Conservation (phyloP, 2,329 filamentous ascomycete species). For the Teratosphaeria viscida region DNA sequence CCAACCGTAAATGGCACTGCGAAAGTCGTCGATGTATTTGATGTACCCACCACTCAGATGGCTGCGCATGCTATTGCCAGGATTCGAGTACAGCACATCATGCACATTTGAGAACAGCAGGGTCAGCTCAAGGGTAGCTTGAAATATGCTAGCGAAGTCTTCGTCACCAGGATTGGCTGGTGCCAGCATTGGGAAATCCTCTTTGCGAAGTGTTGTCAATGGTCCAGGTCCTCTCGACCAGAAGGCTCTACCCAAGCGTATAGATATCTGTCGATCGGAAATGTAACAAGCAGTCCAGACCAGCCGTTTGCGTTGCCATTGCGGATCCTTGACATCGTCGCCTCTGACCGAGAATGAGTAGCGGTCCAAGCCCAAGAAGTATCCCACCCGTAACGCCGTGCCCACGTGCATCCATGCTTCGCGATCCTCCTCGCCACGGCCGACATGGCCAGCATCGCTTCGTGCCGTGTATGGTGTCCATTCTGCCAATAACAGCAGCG, state of each 20-base stretch:
- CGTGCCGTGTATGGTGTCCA: conserved; percentile 60
- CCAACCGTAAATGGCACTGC: conserved; percentile 58
- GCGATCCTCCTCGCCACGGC: conserved; percentile 61
- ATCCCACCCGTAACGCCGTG: conserved; percentile 57
- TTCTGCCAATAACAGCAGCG: conserved; percentile 58
- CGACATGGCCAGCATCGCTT: conserved; percentile 50
- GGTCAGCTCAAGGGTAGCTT: conserved; percentile 60
- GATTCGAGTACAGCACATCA: conserved; percentile 62
- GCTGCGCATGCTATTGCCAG: conserved; percentile 57
- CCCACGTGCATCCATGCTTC: conserved; percentile 71
- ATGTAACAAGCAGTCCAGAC: conserved; percentile 62
- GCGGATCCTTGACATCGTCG: conserved; percentile 47
- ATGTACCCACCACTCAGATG: conserved; percentile 64
- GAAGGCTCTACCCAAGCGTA: conserved; percentile 60
- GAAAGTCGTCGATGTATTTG: conserved; percentile 65
- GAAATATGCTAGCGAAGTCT: conserved; percentile 58
- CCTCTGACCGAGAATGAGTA: conserved; percentile 53
- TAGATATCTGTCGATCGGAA: conserved; percentile 58
- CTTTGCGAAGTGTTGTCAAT: conserved; percentile 51
- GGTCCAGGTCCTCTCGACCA: conserved; percentile 64
- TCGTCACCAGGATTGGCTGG: conserved; percentile 50
- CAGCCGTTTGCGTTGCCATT: conserved; percentile 52
- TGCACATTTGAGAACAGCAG: conserved; percentile 65
- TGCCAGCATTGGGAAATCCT: conserved; percentile 58
- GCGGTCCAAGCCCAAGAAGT: conserved; percentile 59